Percentiles rank a stretch among this genome's conserved stretches.
These are phyloP conservation scores for Cephalotrichum gorgonifer DNA, from an alignment of 2,329 filamentous ascomycete species.

Conservation along the genomic window DNA sequence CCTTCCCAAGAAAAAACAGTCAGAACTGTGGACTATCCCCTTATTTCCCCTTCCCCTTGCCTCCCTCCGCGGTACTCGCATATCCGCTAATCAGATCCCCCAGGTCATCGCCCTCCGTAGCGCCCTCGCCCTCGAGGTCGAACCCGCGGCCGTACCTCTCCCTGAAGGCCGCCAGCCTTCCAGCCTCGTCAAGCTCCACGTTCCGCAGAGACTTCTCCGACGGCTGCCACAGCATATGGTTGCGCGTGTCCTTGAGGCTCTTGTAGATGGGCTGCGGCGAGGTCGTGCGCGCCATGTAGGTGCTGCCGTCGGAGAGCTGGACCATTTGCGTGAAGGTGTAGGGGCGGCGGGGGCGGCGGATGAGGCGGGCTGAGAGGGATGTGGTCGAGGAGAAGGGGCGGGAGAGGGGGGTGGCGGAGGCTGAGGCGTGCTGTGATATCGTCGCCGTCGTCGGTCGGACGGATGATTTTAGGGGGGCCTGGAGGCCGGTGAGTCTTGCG, in stretches of 20 bases:
- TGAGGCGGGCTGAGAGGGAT: constrained; percentile 61
- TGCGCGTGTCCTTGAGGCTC: constrained; percentile 71
- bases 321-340: constrained; percentile 98
- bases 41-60: constrained; percentile 28
- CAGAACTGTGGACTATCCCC: no score
- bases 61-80: constrained; percentile 18
- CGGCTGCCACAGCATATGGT: constrained; percentile 87
- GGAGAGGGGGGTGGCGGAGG: constrained; percentile 13
- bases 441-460: constrained; percentile 18
- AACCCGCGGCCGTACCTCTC: constrained; percentile 74
- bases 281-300: constrained; percentile 71
- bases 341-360: constrained; percentile 79
- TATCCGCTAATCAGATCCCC: constrained; percentile 44
- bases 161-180: constrained; percentile 77
- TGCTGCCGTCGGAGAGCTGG: constrained; percentile 81
- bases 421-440: constrained; percentile 1
- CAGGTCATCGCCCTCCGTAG: constrained; percentile 19
- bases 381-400: constrained; percentile 12
- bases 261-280: constrained; percentile 53
- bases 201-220: constrained; percentile 70
- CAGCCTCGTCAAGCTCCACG: constrained; percentile 91
- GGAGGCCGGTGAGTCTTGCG: constrained; percentile 5
- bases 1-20: no score
- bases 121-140: constrained; percentile 42
- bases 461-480: constrained; percentile 13